Conservation (phyloP, 192 early-diverging fungal genomes). For the Mortierella alpina region DNA sequence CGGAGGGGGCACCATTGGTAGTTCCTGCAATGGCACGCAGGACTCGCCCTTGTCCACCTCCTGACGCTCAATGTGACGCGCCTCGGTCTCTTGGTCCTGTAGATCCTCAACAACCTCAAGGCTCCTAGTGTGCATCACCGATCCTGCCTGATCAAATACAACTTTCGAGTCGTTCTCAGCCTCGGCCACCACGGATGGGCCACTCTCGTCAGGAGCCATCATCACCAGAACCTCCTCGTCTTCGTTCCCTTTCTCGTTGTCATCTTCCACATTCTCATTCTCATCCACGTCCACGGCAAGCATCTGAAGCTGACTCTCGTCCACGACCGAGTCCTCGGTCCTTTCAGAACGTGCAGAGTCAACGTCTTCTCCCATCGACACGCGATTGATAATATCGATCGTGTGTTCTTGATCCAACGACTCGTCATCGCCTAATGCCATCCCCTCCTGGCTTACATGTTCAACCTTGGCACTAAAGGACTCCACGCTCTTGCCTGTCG, state of each 20-base stretch:
- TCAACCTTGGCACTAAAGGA: background rate
- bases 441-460: background rate
- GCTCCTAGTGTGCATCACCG: too few species aligned
- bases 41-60: too few species aligned
- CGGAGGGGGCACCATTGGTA: too few species aligned
- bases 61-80: too few species aligned
- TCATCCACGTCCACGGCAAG: background rate
- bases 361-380: background rate
- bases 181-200: background rate
- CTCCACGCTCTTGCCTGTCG: too few species aligned
- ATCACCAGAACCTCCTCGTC: slow-evolving; percentile 23
- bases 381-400: slow-evolving; percentile 14
- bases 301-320: slow-evolving; percentile 20
- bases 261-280: background rate
- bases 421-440: background rate
- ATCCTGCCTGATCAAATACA: background rate
- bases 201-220: slow-evolving; percentile 4
- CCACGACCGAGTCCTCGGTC: background rate
- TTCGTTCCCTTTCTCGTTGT: background rate
- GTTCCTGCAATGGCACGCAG: too few species aligned
- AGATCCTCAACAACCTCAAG: too few species aligned
- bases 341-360: background rate
- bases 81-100: too few species aligned
- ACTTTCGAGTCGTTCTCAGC: background rate
- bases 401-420: slow-evolving; percentile 11